Base-by-base conservation (phyloP, 1,284 basidiomycete species). In the Sparassis latifolia region DNA sequence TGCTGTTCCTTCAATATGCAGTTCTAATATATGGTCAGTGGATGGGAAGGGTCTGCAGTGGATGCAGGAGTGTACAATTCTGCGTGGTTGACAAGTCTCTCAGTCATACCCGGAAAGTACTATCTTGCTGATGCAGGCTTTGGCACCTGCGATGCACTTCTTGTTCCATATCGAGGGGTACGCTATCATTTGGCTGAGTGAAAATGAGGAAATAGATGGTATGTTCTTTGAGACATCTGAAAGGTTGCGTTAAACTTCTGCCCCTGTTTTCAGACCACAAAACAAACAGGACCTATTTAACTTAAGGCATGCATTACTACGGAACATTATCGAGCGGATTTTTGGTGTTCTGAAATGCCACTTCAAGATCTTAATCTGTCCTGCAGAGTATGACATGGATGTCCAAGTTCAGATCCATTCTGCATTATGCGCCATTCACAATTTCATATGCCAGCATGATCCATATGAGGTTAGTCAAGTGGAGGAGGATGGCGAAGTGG, bases 41-140 rank as follows among this genome's bases (percentile, higher is more conserved):
- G 70, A 0, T 74, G 64, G 62, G 69, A 73, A 48, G 70, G 69
- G 0, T 67, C 62, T 43, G 60, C 62, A 29, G 56, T 66, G 28
- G 70, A 73, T 55, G 55, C 64, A 10, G 47, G 51, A 1, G 59
- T 73, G 49, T 71, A 55, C 45, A 45, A 48, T 69, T 2, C 6
- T 37, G 35, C 35, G 7, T 12, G 35, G 6, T 12, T 7, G 35
- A 6, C 6, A 6, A 37, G 35, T 37, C 35, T 37, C 6, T 37
- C 6, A 6, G 35, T 37, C 35, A 7, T 6, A 7, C 31, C 33
- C 0, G 59, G 64, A 5, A 65, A 66, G 47, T 67, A 54, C 48
- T 73, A 71, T 12, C 35, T 74, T 35, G 70, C 63, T 5, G 69
- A 73, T 67, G 70, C 69, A 7, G 69, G 72, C 0, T 75, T 70